Base-by-base conservation (phyloP, 2,329 filamentous ascomycete genomes). In the Bipolaris gigantea region DNA sequence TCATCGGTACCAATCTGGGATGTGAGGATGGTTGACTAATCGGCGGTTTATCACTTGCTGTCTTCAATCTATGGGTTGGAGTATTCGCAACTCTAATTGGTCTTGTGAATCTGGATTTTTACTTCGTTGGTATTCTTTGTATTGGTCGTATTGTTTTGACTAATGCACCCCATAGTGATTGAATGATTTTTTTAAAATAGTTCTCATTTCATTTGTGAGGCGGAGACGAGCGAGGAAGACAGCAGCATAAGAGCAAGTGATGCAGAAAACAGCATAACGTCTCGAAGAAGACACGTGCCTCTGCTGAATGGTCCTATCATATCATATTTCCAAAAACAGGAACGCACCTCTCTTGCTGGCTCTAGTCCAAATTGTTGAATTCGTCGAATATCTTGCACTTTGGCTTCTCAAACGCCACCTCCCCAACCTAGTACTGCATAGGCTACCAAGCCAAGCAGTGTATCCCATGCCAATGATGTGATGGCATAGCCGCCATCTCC, bases 381-480 rank as follows among this genome's bases (percentile, higher is more conserved):
- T 18, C 8, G 25, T 32, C 25, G 5, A 43, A 11, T 10, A 15
- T 11, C 8, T 11, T 16, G 5, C 15, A 16, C 13, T 11, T 16
- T 15, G 30, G 13, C 11, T n/a, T 18, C 23, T 50, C 42, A 70
- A 3, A 71, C 62, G 1, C 66, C 67, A 3, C 66, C 65, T 21
- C 65, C 65, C 67, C 65, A 69, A 8, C 56, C 52, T 41, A 67
- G 25, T 5, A 62, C 57, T 6, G 44, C 44, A 48, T 46, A 60
- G 3, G 70, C 49, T n/a, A 63, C 27, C 3, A 34, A 41, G 7
- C 63, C 61, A 15, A 70, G 6, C 8, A 64, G 41, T n/a, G 57
- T 61, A 60, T 72, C 68, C 64, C 66, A 71, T 1, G 57, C 67
- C 32, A 72, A 38, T 33, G 65, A 61, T 47, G 61, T 70, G 1